Percentiles rank a stretch among this genome's conserved stretches.
Conservation (phyloP, 192 early-diverging fungal genomes). For the Endogone sp. region DNA sequence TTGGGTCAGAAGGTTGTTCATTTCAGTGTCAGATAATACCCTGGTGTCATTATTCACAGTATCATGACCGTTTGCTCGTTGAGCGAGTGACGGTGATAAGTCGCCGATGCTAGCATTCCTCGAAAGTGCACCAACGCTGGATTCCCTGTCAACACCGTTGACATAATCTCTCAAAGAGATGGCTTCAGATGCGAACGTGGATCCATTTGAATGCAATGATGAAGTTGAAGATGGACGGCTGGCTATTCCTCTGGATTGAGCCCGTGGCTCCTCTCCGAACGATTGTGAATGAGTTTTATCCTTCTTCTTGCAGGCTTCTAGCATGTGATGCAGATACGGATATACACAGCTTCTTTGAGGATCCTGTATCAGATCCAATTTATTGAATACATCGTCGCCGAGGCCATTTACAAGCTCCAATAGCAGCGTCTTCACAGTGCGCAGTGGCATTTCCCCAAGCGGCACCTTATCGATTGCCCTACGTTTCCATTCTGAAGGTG, state of each 20-base stretch:
- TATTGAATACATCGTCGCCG: constrained; percentile 56
- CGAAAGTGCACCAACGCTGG: constrained; percentile 4
- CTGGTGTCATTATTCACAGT: not conserved
- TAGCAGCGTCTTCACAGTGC: constrained; percentile 91
- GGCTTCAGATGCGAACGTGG: not conserved
- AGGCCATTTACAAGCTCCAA: constrained; percentile 70
- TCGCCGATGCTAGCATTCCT: constrained; percentile 12
- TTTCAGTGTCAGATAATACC: constrained; percentile 49
- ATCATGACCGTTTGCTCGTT: not conserved
- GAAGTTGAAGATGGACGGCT: constrained; percentile 16
- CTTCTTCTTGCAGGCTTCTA: constrained; percentile 37
- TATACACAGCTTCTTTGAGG: constrained; percentile 59
- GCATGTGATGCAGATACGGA: constrained; percentile 58
- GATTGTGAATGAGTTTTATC: not conserved
- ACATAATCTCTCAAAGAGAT: constrained; percentile 13
- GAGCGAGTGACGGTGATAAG: constrained; percentile 12
- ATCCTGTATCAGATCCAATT: constrained; percentile 59
- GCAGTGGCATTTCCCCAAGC: constrained; percentile 88
- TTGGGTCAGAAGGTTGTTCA: constrained; percentile 56
- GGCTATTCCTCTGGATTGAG: not conserved
- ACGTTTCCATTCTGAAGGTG: constrained; percentile 84
- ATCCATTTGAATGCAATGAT: constrained; percentile 9
- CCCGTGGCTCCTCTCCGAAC: not conserved
- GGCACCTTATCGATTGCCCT: constrained; percentile 69
- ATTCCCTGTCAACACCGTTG: constrained; percentile 3